Evolutionary conservation across 2,329 filamentous ascomycete genomes (phyloP).

Genomic region (Neonectria faginata): DNA sequence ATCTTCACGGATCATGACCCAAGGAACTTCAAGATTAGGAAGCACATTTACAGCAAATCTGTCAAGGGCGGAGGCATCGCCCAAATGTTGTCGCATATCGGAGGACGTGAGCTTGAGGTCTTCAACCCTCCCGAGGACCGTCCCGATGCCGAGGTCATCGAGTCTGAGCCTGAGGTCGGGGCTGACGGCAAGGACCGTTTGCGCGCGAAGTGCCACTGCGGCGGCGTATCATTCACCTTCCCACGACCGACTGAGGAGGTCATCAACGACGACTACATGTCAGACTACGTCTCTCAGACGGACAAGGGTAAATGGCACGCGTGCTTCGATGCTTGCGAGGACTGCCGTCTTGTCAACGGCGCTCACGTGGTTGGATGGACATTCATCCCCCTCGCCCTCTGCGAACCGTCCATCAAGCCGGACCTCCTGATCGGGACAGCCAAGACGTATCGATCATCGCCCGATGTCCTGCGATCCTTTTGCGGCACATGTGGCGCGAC

Average conservation of each 20-base stretch:
- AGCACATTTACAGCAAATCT: conserved; percentile 53
- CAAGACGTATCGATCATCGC: conserved; percentile 56
- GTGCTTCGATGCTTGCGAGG: conserved; percentile 55
- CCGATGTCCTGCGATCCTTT: conserved; percentile 56
- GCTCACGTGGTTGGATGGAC: conserved; percentile 58
- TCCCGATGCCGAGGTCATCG: conserved; percentile 43
- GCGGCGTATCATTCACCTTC: conserved; percentile 61
- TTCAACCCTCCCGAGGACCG: conserved; percentile 52
- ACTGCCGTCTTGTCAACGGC: conserved; percentile 58
- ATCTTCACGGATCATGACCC: conserved; percentile 54
- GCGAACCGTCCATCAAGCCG: conserved; percentile 52
- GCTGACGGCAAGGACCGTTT: conserved; percentile 54
- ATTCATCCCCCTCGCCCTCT: conserved; percentile 52
- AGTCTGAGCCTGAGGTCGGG: conserved; percentile 48
- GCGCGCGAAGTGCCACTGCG: conserved; percentile 59
- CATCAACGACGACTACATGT: conserved; percentile 47
- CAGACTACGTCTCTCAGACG: conserved; percentile 50
- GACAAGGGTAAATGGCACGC: conserved; percentile 58
- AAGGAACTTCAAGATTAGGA: conserved; percentile 50
- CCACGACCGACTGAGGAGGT: conserved; percentile 52
- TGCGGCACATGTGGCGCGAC: conserved; percentile 61
- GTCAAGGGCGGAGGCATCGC: conserved; percentile 53
- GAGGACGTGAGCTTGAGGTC: conserved; percentile 45
- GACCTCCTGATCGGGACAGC: conserved; percentile 57
- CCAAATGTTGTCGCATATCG: conserved; percentile 50